These are phyloP conservation scores for Saccharomycopsis hybrid DNA, from an alignment of 1,139 yeast genomes.

Conservation along the genomic window DNA sequence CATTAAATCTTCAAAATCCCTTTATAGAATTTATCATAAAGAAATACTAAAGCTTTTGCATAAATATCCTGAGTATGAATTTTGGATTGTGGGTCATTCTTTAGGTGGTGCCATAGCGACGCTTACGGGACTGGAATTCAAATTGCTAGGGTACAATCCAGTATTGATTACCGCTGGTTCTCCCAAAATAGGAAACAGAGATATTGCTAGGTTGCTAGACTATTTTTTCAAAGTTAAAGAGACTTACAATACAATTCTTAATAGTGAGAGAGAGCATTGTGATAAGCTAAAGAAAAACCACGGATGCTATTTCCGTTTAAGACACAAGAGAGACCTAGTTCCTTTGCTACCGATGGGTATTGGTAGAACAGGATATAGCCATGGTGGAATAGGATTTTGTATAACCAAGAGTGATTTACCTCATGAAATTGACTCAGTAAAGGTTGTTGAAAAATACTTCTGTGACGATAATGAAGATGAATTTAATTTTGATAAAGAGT, in stretches of 20 bases:
- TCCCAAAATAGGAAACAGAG: conserved; percentile 54
- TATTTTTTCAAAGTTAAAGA: conserved; percentile 36
- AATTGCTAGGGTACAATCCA: conserved; percentile 44
- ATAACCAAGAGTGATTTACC: conserved; percentile 42
- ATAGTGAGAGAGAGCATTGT: conserved; percentile 19
- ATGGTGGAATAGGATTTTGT: conserved; percentile 45
- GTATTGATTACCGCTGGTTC: conserved; percentile 52
- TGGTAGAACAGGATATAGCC: conserved; percentile 29
- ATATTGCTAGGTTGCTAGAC: conserved; percentile 47
- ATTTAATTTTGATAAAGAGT: conserved; percentile 8
- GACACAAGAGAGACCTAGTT: conserved; percentile 50
- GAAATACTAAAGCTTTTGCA: conserved; percentile 28
- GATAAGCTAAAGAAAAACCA: conserved; percentile 29
- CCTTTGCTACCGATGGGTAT: conserved; percentile 51
- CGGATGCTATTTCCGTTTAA: conserved; percentile 38
- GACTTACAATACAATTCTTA: conserved; percentile 23
- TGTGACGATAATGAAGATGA: conserved; percentile 19
- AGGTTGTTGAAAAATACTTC: conserved; percentile 27
- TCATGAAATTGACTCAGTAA: conserved; percentile 36
- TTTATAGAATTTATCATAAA: conserved; percentile 29
- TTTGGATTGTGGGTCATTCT: conserved; percentile 63
- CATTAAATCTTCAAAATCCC: conserved; percentile 24
- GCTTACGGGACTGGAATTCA: conserved; percentile 54
- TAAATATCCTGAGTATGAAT: conserved; percentile 39
- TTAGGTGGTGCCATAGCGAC: conserved; percentile 66